Evolutionary conservation across 2,329 filamentous ascomycete species (phyloP), one percentile per base, ranked within the genome.

Genomic region (Claviceps maximensis): DNA sequence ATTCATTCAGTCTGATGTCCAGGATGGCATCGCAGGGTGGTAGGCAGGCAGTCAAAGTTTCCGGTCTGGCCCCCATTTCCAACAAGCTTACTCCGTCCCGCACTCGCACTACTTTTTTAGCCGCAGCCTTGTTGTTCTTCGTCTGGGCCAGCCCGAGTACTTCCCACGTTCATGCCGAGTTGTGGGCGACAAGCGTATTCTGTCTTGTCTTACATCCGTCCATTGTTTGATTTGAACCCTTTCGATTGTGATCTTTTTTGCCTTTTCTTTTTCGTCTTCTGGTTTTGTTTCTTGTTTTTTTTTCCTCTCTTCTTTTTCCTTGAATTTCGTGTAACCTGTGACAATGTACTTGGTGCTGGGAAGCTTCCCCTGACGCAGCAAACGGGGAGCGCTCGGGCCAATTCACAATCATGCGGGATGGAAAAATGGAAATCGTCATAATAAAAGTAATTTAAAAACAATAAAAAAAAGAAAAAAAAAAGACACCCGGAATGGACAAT

Each of bases 311-410:
- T 10, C 15, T 33, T 13, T 27, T 15, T 2, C 3, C 25, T 31
- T 23, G 9, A 29, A 5, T n/a, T 44, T 42, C n/a, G 49, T 44
- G 25, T 44, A 17, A 44, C 38, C 38, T 15, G n/a, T 42, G 49
- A n/a, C 38, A 31, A 42, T 31, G 38, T 44, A 17, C 36, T 42
- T 40, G 13, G 25, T 42, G 48, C 38, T n/a, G 13, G 29, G n/a
- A 17, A 50, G 25, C 17, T 53, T 49, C 17, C 47, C 21, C 23
- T 13, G 36, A 29, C 17, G 36, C 49, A 41, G 15, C 42, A 45
- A 45, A 51, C 33, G 36, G 23, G 33, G 23, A 44, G 29, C 45
- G 45, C 49, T 52, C 48, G 46, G 53, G 49, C 53, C 49, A 51
- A 36, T 38, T 41, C 9, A n/a, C 10, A 41, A 41, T 19, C n/a